Conservation (phyloP, 257 asterid species). For the Leonotis leonurus region DNA sequence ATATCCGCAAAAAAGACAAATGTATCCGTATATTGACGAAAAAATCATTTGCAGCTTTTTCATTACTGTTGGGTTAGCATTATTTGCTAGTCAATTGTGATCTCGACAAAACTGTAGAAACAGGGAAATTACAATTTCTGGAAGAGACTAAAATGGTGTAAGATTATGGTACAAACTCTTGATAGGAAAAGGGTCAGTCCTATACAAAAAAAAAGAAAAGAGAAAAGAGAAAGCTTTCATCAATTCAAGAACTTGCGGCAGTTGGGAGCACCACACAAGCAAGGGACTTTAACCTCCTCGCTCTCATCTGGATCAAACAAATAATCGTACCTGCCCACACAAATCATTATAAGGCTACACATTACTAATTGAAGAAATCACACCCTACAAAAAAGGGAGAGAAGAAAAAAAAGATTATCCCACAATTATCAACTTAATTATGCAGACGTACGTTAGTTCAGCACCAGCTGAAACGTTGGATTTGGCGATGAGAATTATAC, state of each 20-base stretch:
- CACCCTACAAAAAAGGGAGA: too few species aligned
- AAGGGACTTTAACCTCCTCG: conserved; percentile 85
- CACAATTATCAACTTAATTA: too few species aligned
- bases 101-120: not conserved
- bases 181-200: conserved; percentile 6
- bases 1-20: not conserved
- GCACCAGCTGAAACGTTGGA: conserved; percentile 66
- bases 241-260: conserved; percentile 81
- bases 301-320: conserved; percentile 79
- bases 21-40: not conserved
- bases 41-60: not conserved
- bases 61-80: not conserved
- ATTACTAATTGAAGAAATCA: too few species aligned
- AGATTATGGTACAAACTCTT: not conserved
- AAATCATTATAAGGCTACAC: not conserved
- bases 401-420: too few species aligned
- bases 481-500: conserved; percentile 81
- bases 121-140: not conserved
- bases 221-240: too few species aligned
- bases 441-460: conserved; percentile 80
- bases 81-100: not conserved
- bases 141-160: conserved; percentile 1
- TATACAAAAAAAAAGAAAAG: conserved; percentile 5
- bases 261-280: conserved; percentile 70
- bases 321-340: conserved; percentile 68